phyloP scores from a whole-genome alignment of 2,329 filamentous ascomycete genomes.

The Hypoxylon sp. region DNA sequence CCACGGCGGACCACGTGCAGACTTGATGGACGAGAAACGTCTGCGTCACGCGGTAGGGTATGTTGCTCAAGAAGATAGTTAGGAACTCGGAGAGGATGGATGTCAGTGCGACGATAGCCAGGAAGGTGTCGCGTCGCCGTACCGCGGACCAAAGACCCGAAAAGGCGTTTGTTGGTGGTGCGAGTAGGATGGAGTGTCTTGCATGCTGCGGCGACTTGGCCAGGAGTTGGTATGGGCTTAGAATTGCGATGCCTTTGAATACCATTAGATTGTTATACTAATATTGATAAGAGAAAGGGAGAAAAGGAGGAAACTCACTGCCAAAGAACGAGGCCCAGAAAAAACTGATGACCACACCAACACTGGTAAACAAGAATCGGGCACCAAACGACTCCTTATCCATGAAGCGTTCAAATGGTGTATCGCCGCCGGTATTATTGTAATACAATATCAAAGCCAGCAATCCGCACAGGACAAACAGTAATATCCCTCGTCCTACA shows the following conservation, averaged over 20 bases:
- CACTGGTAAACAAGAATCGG: conserved; percentile 51
- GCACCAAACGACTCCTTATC: conserved; percentile 51
- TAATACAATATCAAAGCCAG: conserved; percentile 51
- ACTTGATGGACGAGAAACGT: conserved; percentile 46
- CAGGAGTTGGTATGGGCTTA: conserved; percentile 51
- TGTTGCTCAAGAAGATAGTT: conserved; percentile 50
- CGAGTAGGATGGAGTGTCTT: conserved; percentile 47
- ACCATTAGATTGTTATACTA: neutral
- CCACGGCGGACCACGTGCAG: conserved; percentile 47
- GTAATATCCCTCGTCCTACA: conserved; percentile 36
- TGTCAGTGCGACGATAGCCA: conserved; percentile 46
- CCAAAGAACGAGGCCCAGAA: conserved; percentile 51
- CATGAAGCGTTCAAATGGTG: conserved; percentile 54
- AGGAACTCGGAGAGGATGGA: conserved; percentile 51
- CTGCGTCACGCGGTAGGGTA: conserved; percentile 50
- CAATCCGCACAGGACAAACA: conserved; percentile 43
- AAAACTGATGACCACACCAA: conserved; percentile 51
- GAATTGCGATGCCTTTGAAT: conserved; percentile 46
- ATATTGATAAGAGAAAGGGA: neutral
- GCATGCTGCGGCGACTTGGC: conserved; percentile 41
- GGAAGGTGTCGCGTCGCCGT: conserved; percentile 45
- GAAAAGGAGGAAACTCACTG: conserved; percentile 40
- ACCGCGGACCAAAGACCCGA: conserved; percentile 46
- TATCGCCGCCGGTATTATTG: conserved; percentile 46
- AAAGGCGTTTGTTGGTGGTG: conserved; percentile 32